Percentiles rank a stretch among this genome's conserved stretches.
phyloP scores from a whole-genome alignment of 2,329 filamentous ascomycete species.

The Trichoderma sp. region DNA sequence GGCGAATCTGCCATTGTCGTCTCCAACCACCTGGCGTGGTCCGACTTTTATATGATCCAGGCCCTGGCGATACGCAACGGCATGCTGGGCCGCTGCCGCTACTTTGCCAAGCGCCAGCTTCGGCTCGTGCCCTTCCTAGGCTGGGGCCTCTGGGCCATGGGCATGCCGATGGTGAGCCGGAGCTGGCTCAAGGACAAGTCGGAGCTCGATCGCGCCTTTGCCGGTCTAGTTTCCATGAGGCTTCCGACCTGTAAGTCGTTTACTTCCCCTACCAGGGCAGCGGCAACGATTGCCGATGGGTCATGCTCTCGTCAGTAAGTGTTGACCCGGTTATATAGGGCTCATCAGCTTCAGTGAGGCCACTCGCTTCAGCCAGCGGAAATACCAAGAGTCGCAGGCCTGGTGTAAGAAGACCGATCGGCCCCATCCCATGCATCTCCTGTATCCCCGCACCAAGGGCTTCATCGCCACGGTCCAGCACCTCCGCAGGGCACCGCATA shows the following conservation, averaged over 20 bases:
- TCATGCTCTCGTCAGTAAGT: background rate
- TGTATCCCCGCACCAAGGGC: conserved; percentile 64
- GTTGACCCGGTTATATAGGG: conserved; percentile 48
- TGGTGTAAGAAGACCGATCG: conserved; percentile 58
- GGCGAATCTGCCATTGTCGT: conserved; percentile 65
- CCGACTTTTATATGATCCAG: conserved; percentile 68
- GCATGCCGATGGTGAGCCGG: conserved; percentile 65
- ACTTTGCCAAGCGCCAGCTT: conserved; percentile 65
- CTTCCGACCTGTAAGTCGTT: conserved; percentile 61
- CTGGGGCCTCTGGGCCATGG: conserved; percentile 67
- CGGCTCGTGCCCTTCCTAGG: conserved; percentile 63
- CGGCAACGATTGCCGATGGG: background rate
- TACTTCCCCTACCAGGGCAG: background rate
- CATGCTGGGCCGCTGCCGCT: conserved; percentile 65
- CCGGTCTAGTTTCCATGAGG: conserved; percentile 53
- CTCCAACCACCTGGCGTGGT: conserved; percentile 64
- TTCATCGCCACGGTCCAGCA: conserved; percentile 64
- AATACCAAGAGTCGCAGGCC: conserved; percentile 53
- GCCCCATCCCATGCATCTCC: conserved; percentile 58
- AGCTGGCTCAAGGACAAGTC: conserved; percentile 61
- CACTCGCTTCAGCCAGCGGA: conserved; percentile 60
- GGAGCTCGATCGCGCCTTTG: conserved; percentile 62
- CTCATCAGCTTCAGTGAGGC: conserved; percentile 67
- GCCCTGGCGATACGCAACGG: conserved; percentile 55
- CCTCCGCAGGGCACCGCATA: conserved; percentile 53